Evolutionary conservation across 805 yeast species (phyloP), one percentile per base, ranked within the genome.

Genomic region (Naumovozyma baii): DNA sequence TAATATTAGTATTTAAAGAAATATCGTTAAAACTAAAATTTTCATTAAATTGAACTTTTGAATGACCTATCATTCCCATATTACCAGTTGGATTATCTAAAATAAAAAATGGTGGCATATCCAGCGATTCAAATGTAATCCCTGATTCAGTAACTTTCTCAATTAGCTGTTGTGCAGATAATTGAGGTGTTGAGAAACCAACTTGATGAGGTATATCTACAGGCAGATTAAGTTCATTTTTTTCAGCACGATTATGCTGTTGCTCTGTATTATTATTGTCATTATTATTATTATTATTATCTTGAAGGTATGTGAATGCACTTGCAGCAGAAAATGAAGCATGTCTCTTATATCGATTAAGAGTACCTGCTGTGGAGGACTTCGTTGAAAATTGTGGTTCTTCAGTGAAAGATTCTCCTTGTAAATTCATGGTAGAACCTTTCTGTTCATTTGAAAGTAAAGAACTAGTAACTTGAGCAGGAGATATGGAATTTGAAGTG

Each of bases 141-240:
- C 61, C 61, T 13, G 56, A 48, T 37, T 51, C 55, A 16, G 47
- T 39, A 9, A 54, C 58, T 26, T 52, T 57, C 45, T 63, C 61
- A 39, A 62, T 58, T 17, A 69, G 47, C 28, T 73, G 74, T 15
- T 64, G 63, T 1, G 81, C 78, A 10, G 68, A 52, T 34, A 77
- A 52, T 57, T 85, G 94, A 2, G 95, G 95, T 1, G 94, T 82
- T 1, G 94, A 76, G 54, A 83, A 84, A 2, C 80, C 83, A 18
- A 82, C 87, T 51, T 82, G 86, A 33, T 70, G 72, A 1, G 88
- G 87, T 2, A 55, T 42, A 40, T 52, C 60, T n/a, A 48, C 40
- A 31, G 49, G 38, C 13, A 44, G 37, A 33, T 47, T 50, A n/a
- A 45, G 16, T 19, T 49, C 53, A 18, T 34, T 41, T 19, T 40